Evolutionary conservation across 1,139 yeast genomes (phyloP), one percentile per base, ranked within the genome.

Genomic region (Fermentozyma sake): DNA sequence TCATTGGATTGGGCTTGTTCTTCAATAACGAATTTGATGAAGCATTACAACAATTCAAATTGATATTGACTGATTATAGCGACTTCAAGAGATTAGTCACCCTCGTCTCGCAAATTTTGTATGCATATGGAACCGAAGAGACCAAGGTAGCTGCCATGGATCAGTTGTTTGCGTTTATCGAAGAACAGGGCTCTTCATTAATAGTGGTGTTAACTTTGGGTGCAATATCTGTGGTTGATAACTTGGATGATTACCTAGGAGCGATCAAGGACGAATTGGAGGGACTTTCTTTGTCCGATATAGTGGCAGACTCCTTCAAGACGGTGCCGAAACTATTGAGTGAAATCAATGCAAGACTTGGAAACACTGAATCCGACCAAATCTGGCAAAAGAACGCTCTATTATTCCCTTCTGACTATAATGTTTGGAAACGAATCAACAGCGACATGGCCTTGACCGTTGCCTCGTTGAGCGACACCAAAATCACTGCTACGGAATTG

Each of bases 131-230:
- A 6, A 72, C 78, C 0, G 75, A 69, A 13, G 89, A 79, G n/a
- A 78, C 91, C 6, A 78, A 76, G 33, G 83, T 79, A 39, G 91
- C 89, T 2, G 95, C 96, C 0, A 49, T 85, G 28, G 87, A 80
- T 44, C 87, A 80, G 46, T 50, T 82, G 26, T 72, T 79, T 44
- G 67, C 72, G 8, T 76, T 70, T 44, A 74, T 87, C 25, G 81
- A 73, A 35, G 65, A 59, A 9, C 57, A 73, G 31, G 95, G 93
- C 0, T 64, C 82, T 2, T 72, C 85, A 1, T 56, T 85, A 24
- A 50, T 76, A 16, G 76, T 84, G 6, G 78, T 84, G 0, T 52
- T 87, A 29, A 73, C 87, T 1, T 62, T 89, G 24, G 96, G 95
- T 5, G 91, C 94, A 0, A 77, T 89, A 23, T 78, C 94, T 0